phyloP scores from a whole-genome alignment of 352 stramenopile genomes.

The Thalassiosira ordinaria region DNA sequence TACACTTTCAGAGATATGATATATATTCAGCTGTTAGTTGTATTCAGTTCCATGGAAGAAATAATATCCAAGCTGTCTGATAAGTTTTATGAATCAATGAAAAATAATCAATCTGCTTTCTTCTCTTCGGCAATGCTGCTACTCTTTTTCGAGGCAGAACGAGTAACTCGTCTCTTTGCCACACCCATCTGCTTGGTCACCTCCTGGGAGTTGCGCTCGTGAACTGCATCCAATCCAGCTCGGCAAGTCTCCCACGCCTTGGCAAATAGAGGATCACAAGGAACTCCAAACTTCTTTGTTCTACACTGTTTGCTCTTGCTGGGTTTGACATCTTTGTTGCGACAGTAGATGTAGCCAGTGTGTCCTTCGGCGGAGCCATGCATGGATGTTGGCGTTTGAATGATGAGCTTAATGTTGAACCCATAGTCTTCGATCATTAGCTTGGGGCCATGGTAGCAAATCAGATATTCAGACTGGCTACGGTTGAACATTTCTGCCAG shows the following conservation, averaged over 20 bases:
- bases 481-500: slow-evolving; percentile 95
- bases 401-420: slow-evolving; percentile 91
- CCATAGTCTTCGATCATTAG: slow-evolving; percentile 93
- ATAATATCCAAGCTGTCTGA: background rate
- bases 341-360: slow-evolving; percentile 95
- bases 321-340: slow-evolving; percentile 24
- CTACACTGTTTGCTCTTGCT: slow-evolving; percentile 15
- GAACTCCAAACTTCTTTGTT: slow-evolving; percentile 28
- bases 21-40: no score
- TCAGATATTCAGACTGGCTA: slow-evolving; percentile 89
- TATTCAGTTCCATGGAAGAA: no score
- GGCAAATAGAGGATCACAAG: slow-evolving; percentile 72
- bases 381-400: slow-evolving; percentile 92
- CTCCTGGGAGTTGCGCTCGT: slow-evolving; percentile 42
- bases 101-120: background rate
- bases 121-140: background rate
- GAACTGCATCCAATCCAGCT: slow-evolving; percentile 45
- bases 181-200: slow-evolving; percentile 36
- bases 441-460: slow-evolving; percentile 92
- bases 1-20: no score
- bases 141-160: slow-evolving; percentile 25
- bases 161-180: slow-evolving; percentile 35
- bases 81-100: background rate
- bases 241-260: slow-evolving; percentile 59
- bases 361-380: slow-evolving; percentile 95